These are phyloP conservation scores for Fusarium protoensiforme DNA, from an alignment of 2,329 filamentous ascomycete species.

Conservation along the genomic window DNA sequence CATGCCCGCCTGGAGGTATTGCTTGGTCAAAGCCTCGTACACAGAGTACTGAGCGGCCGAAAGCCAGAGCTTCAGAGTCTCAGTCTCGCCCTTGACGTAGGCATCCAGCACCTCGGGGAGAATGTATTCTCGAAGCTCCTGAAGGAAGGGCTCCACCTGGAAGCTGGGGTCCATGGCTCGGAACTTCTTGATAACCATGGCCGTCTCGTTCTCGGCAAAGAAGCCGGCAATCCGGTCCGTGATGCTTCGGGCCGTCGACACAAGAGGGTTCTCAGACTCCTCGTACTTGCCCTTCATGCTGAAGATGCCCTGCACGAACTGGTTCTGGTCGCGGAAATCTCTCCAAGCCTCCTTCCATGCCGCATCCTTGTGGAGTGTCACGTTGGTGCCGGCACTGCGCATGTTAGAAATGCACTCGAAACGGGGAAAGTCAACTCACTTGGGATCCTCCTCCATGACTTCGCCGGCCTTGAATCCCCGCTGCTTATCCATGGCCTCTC, in stretches of 20 bases:
- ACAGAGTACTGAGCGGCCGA: conserved; percentile 96
- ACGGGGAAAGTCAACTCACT: conserved; percentile 71
- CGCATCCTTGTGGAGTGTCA: conserved; percentile 96
- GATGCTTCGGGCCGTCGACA: conserved; percentile 92
- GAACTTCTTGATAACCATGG: conserved; percentile 98
- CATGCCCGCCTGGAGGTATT: conserved; percentile 92
- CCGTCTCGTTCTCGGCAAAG: conserved; percentile 98
- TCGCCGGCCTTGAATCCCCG: conserved; percentile 60
- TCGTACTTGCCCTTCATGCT: conserved; percentile 88
- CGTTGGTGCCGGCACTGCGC: conserved; percentile 86
- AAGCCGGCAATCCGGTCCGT: conserved; percentile 93
- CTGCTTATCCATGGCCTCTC: conserved; percentile 78
- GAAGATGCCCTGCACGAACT: conserved; percentile 89
- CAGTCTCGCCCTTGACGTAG: conserved; percentile 95
- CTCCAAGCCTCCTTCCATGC: conserved; percentile 99
- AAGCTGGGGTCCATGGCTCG: conserved; percentile 94
- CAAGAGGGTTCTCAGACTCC: conserved; percentile 96
- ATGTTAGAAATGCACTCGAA: conserved; percentile 44
- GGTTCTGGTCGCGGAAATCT: conserved; percentile 91
- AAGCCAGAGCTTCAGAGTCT: conserved; percentile 93
- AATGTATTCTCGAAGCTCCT: conserved; percentile 97
- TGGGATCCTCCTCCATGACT: conserved; percentile 82
- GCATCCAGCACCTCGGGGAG: conserved; percentile 96
- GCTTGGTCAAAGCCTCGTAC: conserved; percentile 95
- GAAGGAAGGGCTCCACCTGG: conserved; percentile 93